These are phyloP conservation scores for Apiotrichum brassicae DNA, from an alignment of 1,284 basidiomycete species.

Conservation along the genomic window DNA sequence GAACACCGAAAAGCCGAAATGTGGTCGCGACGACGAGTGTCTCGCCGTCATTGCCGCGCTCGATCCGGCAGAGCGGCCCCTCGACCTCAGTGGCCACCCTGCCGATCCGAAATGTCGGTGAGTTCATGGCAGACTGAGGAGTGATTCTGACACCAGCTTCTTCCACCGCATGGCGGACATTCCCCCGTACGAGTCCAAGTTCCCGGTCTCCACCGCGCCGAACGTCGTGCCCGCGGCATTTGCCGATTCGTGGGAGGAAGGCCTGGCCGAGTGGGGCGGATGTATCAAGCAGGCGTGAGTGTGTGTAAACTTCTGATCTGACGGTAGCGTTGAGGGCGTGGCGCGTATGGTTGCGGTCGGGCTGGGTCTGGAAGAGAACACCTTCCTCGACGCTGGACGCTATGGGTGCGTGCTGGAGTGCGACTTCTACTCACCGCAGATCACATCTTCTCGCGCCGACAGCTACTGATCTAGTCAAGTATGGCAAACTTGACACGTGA, in stretches of 20 bases:
- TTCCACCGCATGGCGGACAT: slow-evolving; percentile 77
- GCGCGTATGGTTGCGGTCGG: slow-evolving; percentile 77
- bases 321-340: slow-evolving; percentile 63
- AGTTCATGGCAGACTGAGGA: neutral
- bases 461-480: slow-evolving; percentile 74
- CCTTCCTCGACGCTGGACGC: slow-evolving; percentile 67
- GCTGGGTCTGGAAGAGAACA: slow-evolving; percentile 60
- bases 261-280: slow-evolving; percentile 70
- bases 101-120: slow-evolving; percentile 82
- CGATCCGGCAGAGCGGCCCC: slow-evolving; percentile 66
- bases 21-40: slow-evolving; percentile 51
- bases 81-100: slow-evolving; percentile 60
- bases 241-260: slow-evolving; percentile 57
- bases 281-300: slow-evolving; percentile 73
- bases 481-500: slow-evolving; percentile 56
- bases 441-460: slow-evolving; percentile 85
- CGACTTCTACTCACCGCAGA: slow-evolving; percentile 45
- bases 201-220: slow-evolving; percentile 64
- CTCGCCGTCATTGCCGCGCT: slow-evolving; percentile 49
- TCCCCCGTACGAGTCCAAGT: slow-evolving; percentile 70
- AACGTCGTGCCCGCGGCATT: slow-evolving; percentile 70
- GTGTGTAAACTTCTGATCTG: neutral
- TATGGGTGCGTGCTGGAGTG: slow-evolving; percentile 59
- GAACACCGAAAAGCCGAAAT: slow-evolving; percentile 87
- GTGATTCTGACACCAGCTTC: slow-evolving; percentile 50